Evolutionary conservation across 176 grass and related monocot species (phyloP), one percentile per base, ranked within the genome.

Genomic region (Calamus simplicifolius): DNA sequence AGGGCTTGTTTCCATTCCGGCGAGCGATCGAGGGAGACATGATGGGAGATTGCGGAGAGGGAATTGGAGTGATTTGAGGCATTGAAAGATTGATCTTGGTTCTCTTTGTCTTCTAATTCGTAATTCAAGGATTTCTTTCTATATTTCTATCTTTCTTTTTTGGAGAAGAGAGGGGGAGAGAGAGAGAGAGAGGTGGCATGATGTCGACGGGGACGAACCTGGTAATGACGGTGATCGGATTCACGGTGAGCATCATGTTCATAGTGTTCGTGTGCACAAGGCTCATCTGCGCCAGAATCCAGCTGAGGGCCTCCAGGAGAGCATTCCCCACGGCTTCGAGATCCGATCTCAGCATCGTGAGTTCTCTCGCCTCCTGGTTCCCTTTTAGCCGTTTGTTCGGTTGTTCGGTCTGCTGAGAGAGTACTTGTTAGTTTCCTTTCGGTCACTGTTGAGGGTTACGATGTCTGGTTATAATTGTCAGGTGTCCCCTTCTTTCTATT

Each of bases 251-350:
- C 85, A 72, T 83, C 30, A 62, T 95, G 72, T 95, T 95, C 70
- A 95, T 95, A 70, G 69, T 85, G 29, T 92, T 89, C 73, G 81
- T 98, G 29, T 92, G 93, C 76, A 70, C 84, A 8, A 77, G 93
- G 43, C 81, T 98, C 62, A 81, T 85, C 75, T 98, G 93, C 87
- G 81, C 81, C 10, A 67, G 89, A 52, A 26, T 80, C 52, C 84
- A 81, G 29, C 87, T 89, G 12, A 62, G 79, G 25, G 70, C 54
- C 51, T 58, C 48, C 14, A 19, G 61, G 19, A 52, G 38, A 18
- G 50, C 73, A 12, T 71, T 82, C 17, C 29, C 49, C 56, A 51
- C 52, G 31, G 38, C 73, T 0, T 75, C 67, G 27, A 23, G 38
- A 57, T 51, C 79, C 12, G 54, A 71, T 6, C 75, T 80, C 19